Evolutionary conservation across 441 rosid genomes (phyloP).

Genomic region (Populus hybrid): DNA sequence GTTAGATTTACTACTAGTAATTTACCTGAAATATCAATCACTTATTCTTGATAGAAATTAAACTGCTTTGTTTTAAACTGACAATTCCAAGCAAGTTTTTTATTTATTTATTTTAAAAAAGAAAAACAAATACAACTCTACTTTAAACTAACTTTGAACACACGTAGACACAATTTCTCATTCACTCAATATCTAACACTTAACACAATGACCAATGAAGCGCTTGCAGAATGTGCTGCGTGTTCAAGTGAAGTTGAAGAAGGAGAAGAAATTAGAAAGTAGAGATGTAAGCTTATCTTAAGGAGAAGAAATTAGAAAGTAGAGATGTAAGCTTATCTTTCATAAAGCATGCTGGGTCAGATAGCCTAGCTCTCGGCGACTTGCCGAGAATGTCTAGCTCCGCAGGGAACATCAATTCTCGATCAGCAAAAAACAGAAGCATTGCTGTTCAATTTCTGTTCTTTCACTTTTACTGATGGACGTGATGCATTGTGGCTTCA

Average conservation of each 20-base stretch:
- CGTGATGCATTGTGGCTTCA: conserved; percentile 27
- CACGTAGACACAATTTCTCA: too few species aligned
- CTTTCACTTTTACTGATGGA: conserved; percentile 5
- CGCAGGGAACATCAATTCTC: background rate
- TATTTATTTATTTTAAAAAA: too few species aligned
- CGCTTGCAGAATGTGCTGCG: conserved; percentile 25
- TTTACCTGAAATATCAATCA: too few species aligned
- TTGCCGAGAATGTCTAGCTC: conserved; percentile 19
- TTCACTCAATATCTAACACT: too few species aligned
- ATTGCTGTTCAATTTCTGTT: conserved; percentile 12
- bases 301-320: too few species aligned
- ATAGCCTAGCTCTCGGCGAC: conserved; percentile 14
- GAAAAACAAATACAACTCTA: too few species aligned
- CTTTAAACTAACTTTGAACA: too few species aligned
- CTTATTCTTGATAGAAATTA: too few species aligned
- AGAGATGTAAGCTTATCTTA: too few species aligned
- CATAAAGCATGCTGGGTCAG: conserved; percentile 29
- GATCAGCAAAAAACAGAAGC: background rate
- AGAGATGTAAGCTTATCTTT: conserved; percentile 29
- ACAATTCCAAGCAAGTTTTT: too few species aligned
- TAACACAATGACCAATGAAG: background rate
- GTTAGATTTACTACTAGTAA: too few species aligned
- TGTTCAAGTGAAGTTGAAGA: conserved; percentile 25
- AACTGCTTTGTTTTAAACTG: too few species aligned
- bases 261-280: conserved; percentile 29